Evolutionary conservation across 331 rosid species (phyloP).

Genomic region (Phaseolus coccineus): DNA sequence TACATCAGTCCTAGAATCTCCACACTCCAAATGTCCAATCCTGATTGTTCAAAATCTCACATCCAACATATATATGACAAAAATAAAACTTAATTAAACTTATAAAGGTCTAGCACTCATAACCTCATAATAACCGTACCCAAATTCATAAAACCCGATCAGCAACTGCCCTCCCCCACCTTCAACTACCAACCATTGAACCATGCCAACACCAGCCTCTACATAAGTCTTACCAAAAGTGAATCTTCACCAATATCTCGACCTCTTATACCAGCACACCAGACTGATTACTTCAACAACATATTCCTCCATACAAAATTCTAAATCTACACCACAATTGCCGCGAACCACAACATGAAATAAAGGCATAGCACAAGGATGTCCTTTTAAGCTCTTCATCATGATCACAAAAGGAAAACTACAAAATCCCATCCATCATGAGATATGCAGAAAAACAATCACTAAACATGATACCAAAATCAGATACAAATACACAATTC

Average conservation of each 20-base stretch:
- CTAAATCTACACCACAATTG: conserved; percentile 20
- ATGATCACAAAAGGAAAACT: not conserved
- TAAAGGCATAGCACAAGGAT: not conserved
- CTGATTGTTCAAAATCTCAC: not conserved
- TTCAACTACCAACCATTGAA: conserved; percentile 23
- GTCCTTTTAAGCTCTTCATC: not conserved
- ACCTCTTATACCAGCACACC: conserved; percentile 11
- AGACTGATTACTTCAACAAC: conserved; percentile 16
- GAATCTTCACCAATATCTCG: not conserved
- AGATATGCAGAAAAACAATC: conserved; percentile 13
- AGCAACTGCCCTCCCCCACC: conserved; percentile 5
- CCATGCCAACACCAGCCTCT: conserved; percentile 12
- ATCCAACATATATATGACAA: not conserved
- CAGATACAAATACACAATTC: conserved; percentile 20
- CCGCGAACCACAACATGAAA: conserved; percentile 1
- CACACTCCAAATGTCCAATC: not conserved
- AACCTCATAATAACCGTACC: not conserved
- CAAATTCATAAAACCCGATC: conserved; percentile 16
- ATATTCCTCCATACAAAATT: conserved; percentile 12
- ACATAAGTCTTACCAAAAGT: conserved; percentile 4
- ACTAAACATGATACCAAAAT: not conserved
- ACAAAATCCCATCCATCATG: conserved; percentile 19
- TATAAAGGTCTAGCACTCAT: not conserved
- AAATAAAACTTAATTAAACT: not conserved
- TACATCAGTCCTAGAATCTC: not conserved